A percentile compares a stretch with the other conserved stretches of the same genome.
Conservation (phyloP, 2,329 filamentous ascomycete genomes). For the Talaromyces amestolkiae region DNA sequence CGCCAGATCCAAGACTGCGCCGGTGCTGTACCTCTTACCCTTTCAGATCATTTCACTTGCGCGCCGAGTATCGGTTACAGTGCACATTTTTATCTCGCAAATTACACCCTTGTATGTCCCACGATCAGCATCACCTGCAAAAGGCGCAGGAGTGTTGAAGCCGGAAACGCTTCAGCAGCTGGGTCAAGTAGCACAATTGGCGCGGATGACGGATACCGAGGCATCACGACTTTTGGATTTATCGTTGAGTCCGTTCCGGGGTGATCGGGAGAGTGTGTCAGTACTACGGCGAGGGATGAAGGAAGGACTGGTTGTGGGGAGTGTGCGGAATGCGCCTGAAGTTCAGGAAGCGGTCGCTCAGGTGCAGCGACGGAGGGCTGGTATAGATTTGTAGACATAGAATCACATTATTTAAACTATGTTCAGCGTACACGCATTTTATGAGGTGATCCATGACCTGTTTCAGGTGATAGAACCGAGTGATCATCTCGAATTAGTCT, state of each 20-base stretch:
- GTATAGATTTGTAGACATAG: not conserved
- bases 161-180: constrained; percentile 62
- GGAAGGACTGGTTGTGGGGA: constrained; percentile 86
- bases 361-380: constrained; percentile 59
- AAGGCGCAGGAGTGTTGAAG: constrained; percentile 31
- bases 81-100: constrained; percentile 81
- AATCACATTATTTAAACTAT: not conserved
- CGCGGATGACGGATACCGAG: constrained; percentile 65
- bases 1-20: constrained; percentile 33
- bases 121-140: constrained; percentile 27
- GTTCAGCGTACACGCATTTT: not conserved
- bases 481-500: not conserved
- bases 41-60: constrained; percentile 79
- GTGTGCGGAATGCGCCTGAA: constrained; percentile 73
- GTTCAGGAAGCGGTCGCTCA: constrained; percentile 75
- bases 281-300: constrained; percentile 70
- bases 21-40: constrained; percentile 61
- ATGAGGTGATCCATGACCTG: not conserved
- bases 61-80: constrained; percentile 71
- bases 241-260: constrained; percentile 76
- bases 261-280: constrained; percentile 63
- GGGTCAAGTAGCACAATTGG: constrained; percentile 62
- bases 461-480: not conserved
- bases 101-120: constrained; percentile 63
- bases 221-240: constrained; percentile 67